Conservation (phyloP, 169 alveolate genomes). For the Cryptosporidium sp. region DNA sequence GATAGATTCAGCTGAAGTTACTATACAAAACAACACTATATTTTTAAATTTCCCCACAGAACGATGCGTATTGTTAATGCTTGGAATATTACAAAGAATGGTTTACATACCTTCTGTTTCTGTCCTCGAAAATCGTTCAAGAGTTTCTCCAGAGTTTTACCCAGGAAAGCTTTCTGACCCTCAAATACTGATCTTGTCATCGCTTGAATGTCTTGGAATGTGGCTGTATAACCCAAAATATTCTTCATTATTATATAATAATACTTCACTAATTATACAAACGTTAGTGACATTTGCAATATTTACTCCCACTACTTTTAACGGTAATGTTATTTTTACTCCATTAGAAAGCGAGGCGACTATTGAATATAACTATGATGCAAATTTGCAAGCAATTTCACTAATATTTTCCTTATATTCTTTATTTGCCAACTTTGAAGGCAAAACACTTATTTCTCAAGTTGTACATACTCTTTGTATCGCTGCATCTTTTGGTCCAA, state of each 20-base stretch:
- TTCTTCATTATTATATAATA: conserved; percentile 31
- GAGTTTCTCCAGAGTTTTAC: conserved; percentile 44
- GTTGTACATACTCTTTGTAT: conserved; percentile 72
- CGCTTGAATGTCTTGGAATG: conserved; percentile 72
- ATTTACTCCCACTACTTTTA: conserved; percentile 47
- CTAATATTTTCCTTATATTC: conserved; percentile 43
- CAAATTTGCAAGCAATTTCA: conserved; percentile 71
- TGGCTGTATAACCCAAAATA: conserved; percentile 70
- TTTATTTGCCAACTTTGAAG: conserved; percentile 37
- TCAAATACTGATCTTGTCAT: conserved; percentile 43
- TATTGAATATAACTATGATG: conserved; percentile 50
- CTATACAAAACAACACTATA: too few relatives aligned
- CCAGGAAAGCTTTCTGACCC: conserved; percentile 73
- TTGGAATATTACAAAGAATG: conserved; percentile 70
- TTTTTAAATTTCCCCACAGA: conserved; percentile 2
- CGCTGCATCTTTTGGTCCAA: conserved; percentile 75
- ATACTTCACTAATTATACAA: conserved; percentile 55
- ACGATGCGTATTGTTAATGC: conserved; percentile 18
- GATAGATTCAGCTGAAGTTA: neutral
- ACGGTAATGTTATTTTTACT: conserved; percentile 28
- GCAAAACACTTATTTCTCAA: conserved; percentile 23
- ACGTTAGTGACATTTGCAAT: conserved; percentile 68
- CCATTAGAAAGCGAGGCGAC: conserved; percentile 23
- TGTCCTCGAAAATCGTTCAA: neutral
- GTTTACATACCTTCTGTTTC: conserved; percentile 69